Evolutionary conservation across 441 rosid genomes (phyloP), one percentile per base, ranked within the genome.

Genomic region (Brassica balearica): DNA sequence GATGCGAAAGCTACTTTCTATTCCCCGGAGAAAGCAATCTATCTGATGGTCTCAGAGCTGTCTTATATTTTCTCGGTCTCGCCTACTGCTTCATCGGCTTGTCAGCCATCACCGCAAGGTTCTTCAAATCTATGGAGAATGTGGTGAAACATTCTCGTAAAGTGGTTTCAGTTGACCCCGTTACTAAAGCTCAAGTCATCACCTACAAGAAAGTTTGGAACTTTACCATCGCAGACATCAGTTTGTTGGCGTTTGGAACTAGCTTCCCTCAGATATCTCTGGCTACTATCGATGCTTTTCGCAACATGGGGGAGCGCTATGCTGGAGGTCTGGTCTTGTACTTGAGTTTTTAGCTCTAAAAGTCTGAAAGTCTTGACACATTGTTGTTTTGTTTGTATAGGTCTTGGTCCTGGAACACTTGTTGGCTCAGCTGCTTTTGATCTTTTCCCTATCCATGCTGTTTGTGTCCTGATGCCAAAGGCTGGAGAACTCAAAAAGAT

Each of bases 341-440:
- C 14, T 64, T 7, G n/a, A 3, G 0, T 5, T 20, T 11, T 58
- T 36, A 9, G 22, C 73, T 48, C 25, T n/a, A 17, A 43, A 67
- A 1, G 11, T 48, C 25, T n/a, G 12, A 43, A 67, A 1, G 11
- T 61, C 27, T 23, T 23, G 27, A 11, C 20, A 75, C 41, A 27
- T 23, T 79, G 69, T 36, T 48, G 10, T 79, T 14, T 65, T 68
- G 3, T 41, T 68, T 55, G 7, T 58, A 25, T 74, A 92, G 97
- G 97, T 79, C 84, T 95, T 84, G 98, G 99, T 78, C 99, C 98
- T 38, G 99, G 97, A 86, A 95, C 99, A 5, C 99, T 95, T 66
- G 96, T 93, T 79, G 99, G 99, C 71, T 95, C 99, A 5, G 99
- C 99, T 71, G 99, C 99, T 25, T 95, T 95, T 78, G 99, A 95